Evolutionary conservation across 2,329 filamentous ascomycete species (phyloP).

Genomic region (Verticillium albo-atrum): DNA sequence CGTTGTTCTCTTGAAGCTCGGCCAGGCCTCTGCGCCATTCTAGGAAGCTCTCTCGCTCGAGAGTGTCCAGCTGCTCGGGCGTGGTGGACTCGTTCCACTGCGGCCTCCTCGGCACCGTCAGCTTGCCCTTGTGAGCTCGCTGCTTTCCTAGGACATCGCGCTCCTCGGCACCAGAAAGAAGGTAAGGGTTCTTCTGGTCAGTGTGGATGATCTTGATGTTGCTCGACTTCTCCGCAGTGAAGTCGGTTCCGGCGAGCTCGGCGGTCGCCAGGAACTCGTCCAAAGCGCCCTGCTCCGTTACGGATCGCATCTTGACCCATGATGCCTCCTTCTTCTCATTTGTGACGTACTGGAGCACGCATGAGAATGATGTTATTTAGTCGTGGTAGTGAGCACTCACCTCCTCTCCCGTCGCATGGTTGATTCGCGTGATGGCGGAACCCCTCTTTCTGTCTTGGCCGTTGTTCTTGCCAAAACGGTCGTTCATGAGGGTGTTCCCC

Average conservation of each 20-base stretch:
- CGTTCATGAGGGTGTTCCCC: conserved; percentile 97
- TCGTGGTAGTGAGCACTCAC: conserved; percentile 27
- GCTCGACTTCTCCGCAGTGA: conserved; percentile 98
- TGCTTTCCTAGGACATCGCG: conserved; percentile 74
- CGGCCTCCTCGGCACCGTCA: conserved; percentile 88
- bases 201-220: conserved; percentile 98
- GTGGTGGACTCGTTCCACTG: conserved; percentile 86
- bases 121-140: conserved; percentile 67
- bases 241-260: conserved; percentile 95
- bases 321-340: conserved; percentile 86
- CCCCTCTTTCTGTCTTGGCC: conserved; percentile 74
- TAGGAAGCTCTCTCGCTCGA: conserved; percentile 76
- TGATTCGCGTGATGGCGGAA: conserved; percentile 58
- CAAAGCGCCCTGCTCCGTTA: conserved; percentile 93
- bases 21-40: conserved; percentile 88
- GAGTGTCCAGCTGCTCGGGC: conserved; percentile 70
- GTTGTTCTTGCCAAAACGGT: conserved; percentile 93
- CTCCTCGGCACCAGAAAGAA: conserved; percentile 83
- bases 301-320: conserved; percentile 99
- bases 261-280: conserved; percentile 96
- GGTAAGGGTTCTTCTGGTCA: conserved; percentile 92
- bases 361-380: background rate
- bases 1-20: conserved; percentile 88
- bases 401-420: conserved; percentile 75
- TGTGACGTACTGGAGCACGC: conserved; percentile 69